phyloP scores from a whole-genome alignment of 371 early-diverging fungal species.

The Nematocida major region DNA sequence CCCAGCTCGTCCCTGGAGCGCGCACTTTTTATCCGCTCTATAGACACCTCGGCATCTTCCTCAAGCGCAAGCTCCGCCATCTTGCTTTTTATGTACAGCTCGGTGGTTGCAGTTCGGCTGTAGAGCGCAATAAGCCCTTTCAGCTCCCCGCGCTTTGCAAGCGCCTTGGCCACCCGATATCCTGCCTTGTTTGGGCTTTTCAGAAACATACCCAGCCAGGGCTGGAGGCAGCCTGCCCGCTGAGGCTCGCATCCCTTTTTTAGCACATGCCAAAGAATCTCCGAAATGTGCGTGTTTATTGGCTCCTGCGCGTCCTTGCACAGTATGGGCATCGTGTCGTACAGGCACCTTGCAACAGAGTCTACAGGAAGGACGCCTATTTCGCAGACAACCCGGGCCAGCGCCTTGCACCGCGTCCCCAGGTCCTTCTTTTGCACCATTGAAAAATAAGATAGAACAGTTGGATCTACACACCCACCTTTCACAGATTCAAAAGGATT shows the following conservation, averaged over 20 bases:
- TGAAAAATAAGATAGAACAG: conserved; percentile 24
- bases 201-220: conserved; percentile 33
- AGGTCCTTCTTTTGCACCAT: conserved; percentile 29
- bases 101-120: not conserved
- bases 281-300: not conserved
- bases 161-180: not conserved
- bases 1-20: not conserved
- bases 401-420: conserved; percentile 2
- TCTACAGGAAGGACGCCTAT: conserved; percentile 1
- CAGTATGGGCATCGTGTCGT: conserved; percentile 26
- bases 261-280: not conserved
- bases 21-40: not conserved
- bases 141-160: not conserved
- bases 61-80: not conserved
- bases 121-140: not conserved
- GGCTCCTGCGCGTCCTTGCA: conserved; percentile 17
- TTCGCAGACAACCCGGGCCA: conserved; percentile 2
- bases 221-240: not conserved
- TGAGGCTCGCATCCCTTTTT: not conserved
- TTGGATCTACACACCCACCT: not conserved
- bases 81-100: conserved; percentile 21
- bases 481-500: conserved; percentile 39
- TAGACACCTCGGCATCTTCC: not conserved
- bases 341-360: conserved; percentile 42
- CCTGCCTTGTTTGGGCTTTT: not conserved